Base-by-base conservation (phyloP, 257 asterid genomes). In the Thymus quinquecostatus region DNA sequence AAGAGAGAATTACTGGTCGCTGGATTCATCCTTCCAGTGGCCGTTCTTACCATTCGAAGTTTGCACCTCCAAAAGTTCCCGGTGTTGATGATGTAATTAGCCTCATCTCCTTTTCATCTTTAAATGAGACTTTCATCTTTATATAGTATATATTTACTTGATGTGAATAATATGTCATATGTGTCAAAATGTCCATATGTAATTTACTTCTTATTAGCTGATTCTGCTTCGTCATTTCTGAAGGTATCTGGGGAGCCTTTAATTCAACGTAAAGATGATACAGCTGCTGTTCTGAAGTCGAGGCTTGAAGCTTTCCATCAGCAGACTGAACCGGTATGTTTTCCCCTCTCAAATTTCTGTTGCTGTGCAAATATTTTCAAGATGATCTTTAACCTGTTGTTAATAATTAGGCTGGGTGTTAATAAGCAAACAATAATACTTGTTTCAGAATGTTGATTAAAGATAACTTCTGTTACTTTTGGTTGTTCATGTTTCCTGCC, bases 21-120 rank as follows among this genome's bases (percentile, higher is more conserved):
- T 93, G 98, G 98, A 93, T 93, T 51, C 98, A 93, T 73, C 97
- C 98, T 36, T 85, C 97, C 34, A 93, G 98, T 80, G 97, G 98
- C 47, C 87, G 97, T 65, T 60, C 91, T 29, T 93, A 93, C 82
- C 98, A 93, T 66, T 78, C 90, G 27, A 91, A 91, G 71, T 93
- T 88, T 70, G 91, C 96, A n/a, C 94, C 98, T 40, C 96, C 98
- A 10, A 89, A 89, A 85, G 79, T 68, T 64, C 84, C 91, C 45
- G 92, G 94, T 50, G 82, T 80, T 64, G 98, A 93, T 86, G 97
- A 93, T 79, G 97, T 89, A 86, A 84, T 78, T 49, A 51, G 6
- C 43, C 43, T 38, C 43, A 38, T 60, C 68, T 64, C 29, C 70
- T 48, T 54, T 34, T 68, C 10, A 9, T 32, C 40, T 29, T 72